Evolutionary conservation across 768 basidiomycete species (phyloP).

Genomic region (Agrocybe pediades): DNA sequence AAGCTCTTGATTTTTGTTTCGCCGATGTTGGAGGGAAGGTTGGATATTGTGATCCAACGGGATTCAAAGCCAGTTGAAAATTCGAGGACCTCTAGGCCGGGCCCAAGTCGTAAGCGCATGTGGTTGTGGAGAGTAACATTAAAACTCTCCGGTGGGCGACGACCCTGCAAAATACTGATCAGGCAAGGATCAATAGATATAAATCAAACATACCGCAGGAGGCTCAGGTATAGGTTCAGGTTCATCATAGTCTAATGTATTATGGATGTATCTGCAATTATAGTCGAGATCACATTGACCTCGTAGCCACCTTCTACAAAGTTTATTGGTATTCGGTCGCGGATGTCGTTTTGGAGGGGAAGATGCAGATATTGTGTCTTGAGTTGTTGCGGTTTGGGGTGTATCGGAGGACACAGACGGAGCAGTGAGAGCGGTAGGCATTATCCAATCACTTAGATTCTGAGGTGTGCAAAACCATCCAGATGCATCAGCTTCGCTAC

Average conservation of each 20-base stretch:
- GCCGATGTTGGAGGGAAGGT: conserved; percentile 43
- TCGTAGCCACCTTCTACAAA: conserved; percentile 29
- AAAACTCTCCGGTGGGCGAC: background rate
- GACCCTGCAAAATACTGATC: conserved; percentile 6
- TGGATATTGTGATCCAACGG: conserved; percentile 55
- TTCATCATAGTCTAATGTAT: conserved; percentile 33
- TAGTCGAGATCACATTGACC: conserved; percentile 27
- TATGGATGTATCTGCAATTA: conserved; percentile 30
- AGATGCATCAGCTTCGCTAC: background rate
- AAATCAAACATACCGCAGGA: background rate
- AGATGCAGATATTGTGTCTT: background rate
- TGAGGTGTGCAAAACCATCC: conserved; percentile 2
- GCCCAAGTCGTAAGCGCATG: conserved; percentile 54
- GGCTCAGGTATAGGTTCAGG: conserved; percentile 21
- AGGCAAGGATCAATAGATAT: background rate
- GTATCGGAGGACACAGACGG: no score
- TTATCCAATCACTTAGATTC: conserved; percentile 10
- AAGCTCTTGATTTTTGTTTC: conserved; percentile 35
- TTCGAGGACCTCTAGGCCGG: conserved; percentile 61
- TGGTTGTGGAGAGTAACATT: conserved; percentile 47
- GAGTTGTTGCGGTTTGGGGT: no score
- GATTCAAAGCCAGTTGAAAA: conserved; percentile 73
- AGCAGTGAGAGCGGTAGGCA: background rate
- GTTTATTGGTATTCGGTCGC: conserved; percentile 17
- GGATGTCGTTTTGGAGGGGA: background rate